phyloP scores from a whole-genome alignment of 1,284 basidiomycete genomes.

The Takashimella tepidaria region DNA sequence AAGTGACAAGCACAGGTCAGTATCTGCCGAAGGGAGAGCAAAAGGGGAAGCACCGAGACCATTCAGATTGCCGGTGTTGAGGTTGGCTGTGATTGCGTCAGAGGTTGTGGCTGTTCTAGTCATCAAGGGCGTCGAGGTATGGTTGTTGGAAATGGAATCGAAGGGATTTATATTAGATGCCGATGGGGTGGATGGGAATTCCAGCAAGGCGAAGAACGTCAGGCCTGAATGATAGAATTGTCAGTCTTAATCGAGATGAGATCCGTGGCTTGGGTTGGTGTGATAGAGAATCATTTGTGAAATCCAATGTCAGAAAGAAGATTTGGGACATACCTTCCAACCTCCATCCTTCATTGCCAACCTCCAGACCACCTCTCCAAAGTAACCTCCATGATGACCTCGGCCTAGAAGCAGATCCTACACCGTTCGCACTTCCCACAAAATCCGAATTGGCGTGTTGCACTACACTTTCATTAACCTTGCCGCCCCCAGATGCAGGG shows the following conservation, averaged over 20 bases:
- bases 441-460: background rate
- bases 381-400: constrained; percentile 36
- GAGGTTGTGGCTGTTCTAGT: constrained; percentile 3
- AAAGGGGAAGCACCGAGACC: constrained; percentile 29
- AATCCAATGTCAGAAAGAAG: too few relatives aligned
- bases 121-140: constrained; percentile 23
- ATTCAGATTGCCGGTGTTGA: constrained; percentile 5
- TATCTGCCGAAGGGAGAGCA: constrained; percentile 24
- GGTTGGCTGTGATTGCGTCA: background rate
- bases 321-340: constrained; percentile 30
- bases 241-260: background rate
- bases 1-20: constrained; percentile 46
- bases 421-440: background rate
- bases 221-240: constrained; percentile 28
- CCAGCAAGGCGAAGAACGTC: constrained; percentile 39
- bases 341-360: constrained; percentile 42
- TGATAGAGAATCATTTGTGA: background rate
- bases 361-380: constrained; percentile 46
- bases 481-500: too few relatives aligned
- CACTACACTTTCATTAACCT: too few relatives aligned
- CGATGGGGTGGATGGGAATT: constrained; percentile 12
- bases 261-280: too few relatives aligned
- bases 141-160: constrained; percentile 8
- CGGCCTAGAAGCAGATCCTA: background rate
- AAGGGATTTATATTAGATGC: constrained; percentile 16